Evolutionary conservation across 495 filamentous ascomycete species (phyloP), one percentile per base, ranked within the genome.

Genomic region (Talaromyces wortmannii): DNA sequence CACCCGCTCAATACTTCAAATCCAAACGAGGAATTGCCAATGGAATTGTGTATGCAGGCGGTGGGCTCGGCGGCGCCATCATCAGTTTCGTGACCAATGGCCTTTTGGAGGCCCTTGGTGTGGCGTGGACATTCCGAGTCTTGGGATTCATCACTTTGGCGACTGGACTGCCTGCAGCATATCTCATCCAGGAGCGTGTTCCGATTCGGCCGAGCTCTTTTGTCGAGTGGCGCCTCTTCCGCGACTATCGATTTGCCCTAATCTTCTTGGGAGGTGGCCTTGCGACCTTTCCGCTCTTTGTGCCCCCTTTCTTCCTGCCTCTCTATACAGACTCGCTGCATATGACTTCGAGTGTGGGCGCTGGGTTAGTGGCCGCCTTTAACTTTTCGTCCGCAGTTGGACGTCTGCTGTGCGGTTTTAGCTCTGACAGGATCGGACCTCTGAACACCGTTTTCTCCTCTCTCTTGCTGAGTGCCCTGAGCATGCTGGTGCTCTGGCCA

Each of bases 301-400:
- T 85, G 2, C 82, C 82, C 0, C 77, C 81, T 0, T 83, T 82
- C 64, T 84, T 82, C 61, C 61, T 85, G 0, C 82, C 83, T 0
- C 62, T 78, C 5, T 79, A 75, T 52, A 71, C 70, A 30, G 56
- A 70, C 23, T 76, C 75, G 0, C 57, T 80, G 5, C 75, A 76
- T 2, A 63, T 82, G 44, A 66, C 69, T 0, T 71, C 79, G 12
- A 68, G 67, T 17, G 72, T 70, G 0, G 81, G 81, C 0, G 80
- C 81, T 2, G 77, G 70, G 43, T 61, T 83, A 1, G 72, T 84
- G 0, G 79, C 80, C 6, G 81, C 72, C 17, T 84, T 82, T 65
- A 83, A 79, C 53, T 75, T 80, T 31, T 74, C 74, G 10, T 78
- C 78, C 1, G 79, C 78, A 0, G 55, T 78, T 13, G 79, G 81